These are phyloP conservation scores for Mortierella sp. DNA, from an alignment of 371 early-diverging fungal species.

Conservation along the genomic window DNA sequence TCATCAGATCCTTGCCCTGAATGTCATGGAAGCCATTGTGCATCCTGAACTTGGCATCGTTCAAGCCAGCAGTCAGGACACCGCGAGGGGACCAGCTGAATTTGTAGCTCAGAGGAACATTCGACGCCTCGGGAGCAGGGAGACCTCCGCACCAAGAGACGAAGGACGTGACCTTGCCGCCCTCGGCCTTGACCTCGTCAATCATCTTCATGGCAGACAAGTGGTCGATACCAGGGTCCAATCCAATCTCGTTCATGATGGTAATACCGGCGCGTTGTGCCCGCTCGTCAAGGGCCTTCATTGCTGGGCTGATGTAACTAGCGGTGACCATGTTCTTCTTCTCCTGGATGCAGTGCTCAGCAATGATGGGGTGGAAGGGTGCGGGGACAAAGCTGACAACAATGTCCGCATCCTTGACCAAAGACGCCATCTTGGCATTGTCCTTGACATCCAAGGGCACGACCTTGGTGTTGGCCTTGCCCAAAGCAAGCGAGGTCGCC, in stretches of 20 bases:
- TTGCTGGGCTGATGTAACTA: constrained; percentile 94
- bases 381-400: constrained; percentile 97
- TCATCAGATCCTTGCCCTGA: constrained; percentile 83
- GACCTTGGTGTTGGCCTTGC: constrained; percentile 66
- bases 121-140: constrained; percentile 90
- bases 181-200: constrained; percentile 81
- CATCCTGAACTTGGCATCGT: constrained; percentile 85
- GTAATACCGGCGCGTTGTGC: constrained; percentile 89
- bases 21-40: constrained; percentile 69
- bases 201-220: constrained; percentile 98
- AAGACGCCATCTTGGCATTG: constrained; percentile 64
- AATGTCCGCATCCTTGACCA: constrained; percentile 87
- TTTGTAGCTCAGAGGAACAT: constrained; percentile 92
- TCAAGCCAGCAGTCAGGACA: constrained; percentile 86
- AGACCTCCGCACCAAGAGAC: constrained; percentile 94
- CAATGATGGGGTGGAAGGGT: constrained; percentile 89
- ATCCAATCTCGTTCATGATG: constrained; percentile 97
- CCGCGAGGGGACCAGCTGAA: constrained; percentile 93
- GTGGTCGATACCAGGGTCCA: constrained; percentile 99
- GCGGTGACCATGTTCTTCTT: constrained; percentile 97
- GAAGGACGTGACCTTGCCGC: constrained; percentile 84
- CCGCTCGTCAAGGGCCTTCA: constrained; percentile 80
- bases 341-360: constrained; percentile 84
- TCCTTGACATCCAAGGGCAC: constrained; percentile 68
- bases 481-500: constrained; percentile 77